Evolutionary conservation across 1,139 yeast genomes (phyloP), one percentile per base, ranked within the genome.

Genomic region (Hemisphaericaspora lyxosophila): DNA sequence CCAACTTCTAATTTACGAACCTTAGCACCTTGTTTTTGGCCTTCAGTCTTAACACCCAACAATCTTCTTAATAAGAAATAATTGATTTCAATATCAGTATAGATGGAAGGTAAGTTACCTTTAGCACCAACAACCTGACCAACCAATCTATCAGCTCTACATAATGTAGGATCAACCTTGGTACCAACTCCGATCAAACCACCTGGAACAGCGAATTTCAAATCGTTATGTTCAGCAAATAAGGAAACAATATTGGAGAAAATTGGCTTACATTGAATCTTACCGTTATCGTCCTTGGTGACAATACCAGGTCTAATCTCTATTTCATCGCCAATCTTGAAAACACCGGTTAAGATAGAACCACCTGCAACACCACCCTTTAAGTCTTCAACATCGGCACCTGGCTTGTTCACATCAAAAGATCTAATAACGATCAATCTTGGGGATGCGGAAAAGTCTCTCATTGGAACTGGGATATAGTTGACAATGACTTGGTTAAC

Each of bases 291-390:
- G 62, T 86, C 95, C 67, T 92, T 92, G 49, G 96, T 89, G 46
- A 92, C 97, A 53, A 92, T 89, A 76, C 98, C 98, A 38, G 99
- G 98, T 66, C 98, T 81, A 58, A 94, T 90, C 73, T 94, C 99
- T 59, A 94, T 92, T 72, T 94, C 98, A 61, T 94, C 99, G 45
- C 96, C 97, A 48, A 94, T 75, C 62, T 87, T 85, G 74, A 94
- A 86, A 39, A 94, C 98, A 78, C 99, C 99, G 44, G 83, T 88
- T 60, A 92, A 77, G 55, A 94, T 92, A 40, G 97, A 88, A 53
- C 99, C 99, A 74, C 99, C 99, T 34, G 99, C 99, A 60, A 94
- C 98, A 80, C 99, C 99, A 57, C 99, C 99, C 73, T 90, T 90
- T 62, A 94, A 78, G 56, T 92, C 98, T 51, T 86, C 95, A 53